These are phyloP conservation scores for Populus nigra DNA, from an alignment of 345 rosid genomes.

Conservation along the genomic window DNA sequence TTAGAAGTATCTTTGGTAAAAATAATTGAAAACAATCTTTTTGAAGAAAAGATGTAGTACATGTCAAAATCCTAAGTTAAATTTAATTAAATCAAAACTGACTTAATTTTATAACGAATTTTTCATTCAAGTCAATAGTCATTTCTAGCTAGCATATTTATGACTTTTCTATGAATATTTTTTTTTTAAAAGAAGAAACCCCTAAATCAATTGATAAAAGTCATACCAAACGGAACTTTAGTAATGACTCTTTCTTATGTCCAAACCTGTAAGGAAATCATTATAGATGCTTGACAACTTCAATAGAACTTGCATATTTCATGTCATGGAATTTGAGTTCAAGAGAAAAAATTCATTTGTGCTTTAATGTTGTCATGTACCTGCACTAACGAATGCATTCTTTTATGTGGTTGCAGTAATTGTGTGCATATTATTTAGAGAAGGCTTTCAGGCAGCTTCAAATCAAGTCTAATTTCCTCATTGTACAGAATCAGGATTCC, in stretches of 20 bases:
- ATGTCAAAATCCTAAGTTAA: too few species aligned
- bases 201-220: too few species aligned
- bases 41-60: too few species aligned
- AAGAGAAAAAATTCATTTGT: not conserved
- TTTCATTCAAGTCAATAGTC: too few species aligned
- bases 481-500: slow-evolving; percentile 2
- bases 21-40: too few species aligned
- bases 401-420: slow-evolving; percentile 15
- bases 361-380: not conserved
- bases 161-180: too few species aligned
- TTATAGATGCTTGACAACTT: not conserved
- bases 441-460: not conserved
- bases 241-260: not conserved
- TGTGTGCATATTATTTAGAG: not conserved
- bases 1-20: too few species aligned
- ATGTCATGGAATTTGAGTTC: not conserved
- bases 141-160: too few species aligned
- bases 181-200: too few species aligned
- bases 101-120: too few species aligned
- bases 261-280: not conserved
- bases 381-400: not conserved
- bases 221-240: too few species aligned
- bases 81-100: too few species aligned
- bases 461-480: not conserved
- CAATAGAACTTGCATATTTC: not conserved